Evolutionary conservation across 129 eudicot genomes (phyloP).

Genomic region (Flaveria linearis): DNA sequence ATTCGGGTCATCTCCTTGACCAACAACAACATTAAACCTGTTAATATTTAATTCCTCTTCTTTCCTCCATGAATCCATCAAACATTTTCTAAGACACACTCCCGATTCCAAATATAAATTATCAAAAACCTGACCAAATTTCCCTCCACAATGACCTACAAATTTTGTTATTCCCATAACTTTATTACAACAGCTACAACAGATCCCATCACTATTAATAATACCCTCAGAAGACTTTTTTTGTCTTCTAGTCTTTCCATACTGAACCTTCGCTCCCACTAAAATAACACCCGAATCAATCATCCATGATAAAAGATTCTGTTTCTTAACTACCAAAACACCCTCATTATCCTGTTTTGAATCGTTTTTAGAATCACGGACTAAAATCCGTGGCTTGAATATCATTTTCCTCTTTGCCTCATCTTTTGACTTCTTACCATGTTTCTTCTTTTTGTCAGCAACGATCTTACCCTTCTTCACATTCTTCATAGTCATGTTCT

Average conservation of each 20-base stretch:
- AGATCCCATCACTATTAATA: conserved; percentile 66
- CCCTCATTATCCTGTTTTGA: conserved; percentile 45
- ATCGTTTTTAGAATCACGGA: conserved; percentile 51
- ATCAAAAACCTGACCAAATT: conserved; percentile 37
- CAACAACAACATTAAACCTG: conserved; percentile 46
- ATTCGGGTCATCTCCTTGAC: conserved; percentile 77
- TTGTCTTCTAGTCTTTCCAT: conserved; percentile 44
- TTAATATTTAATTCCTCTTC: conserved; percentile 45
- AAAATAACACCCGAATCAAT: conserved; percentile 65
- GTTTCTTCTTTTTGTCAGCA: conserved; percentile 28
- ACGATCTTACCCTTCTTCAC: conserved; percentile 21
- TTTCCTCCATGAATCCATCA: conserved; percentile 73
- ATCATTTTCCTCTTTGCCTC: conserved; percentile 32
- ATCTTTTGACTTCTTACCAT: conserved; percentile 31
- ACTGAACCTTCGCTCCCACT: conserved; percentile 57
- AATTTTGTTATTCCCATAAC: conserved; percentile 46
- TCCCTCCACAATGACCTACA: conserved; percentile 65
- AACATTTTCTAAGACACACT: conserved; percentile 57
- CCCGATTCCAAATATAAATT: conserved; percentile 65
- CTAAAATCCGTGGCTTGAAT: conserved; percentile 56
- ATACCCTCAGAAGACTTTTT: conserved; percentile 52
- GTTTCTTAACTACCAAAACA: conserved; percentile 44
- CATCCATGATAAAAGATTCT: conserved; percentile 80
- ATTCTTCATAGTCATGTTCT: conserved; percentile 23
- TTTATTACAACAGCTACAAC: conserved; percentile 63